Base-by-base conservation (phyloP, 2,329 filamentous ascomycete species). In the Didymella arachidicola region DNA sequence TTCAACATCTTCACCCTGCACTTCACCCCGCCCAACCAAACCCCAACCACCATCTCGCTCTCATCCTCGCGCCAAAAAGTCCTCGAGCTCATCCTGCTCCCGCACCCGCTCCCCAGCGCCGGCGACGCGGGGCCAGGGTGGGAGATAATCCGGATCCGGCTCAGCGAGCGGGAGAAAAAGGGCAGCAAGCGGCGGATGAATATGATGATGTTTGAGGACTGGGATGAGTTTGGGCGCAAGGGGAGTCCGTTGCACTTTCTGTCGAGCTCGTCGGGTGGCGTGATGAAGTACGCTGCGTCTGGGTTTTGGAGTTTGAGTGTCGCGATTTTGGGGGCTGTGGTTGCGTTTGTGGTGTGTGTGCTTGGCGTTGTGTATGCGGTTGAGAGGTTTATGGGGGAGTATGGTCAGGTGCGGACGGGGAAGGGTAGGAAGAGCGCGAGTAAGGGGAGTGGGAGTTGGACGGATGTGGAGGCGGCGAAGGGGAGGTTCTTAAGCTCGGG, bases 1-100 rank as follows among this genome's bases (percentile, higher is more conserved):
- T 71, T 76, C 60, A 70, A 75, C 57, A 36, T 76, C 55, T 56
- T 72, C 27, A 64, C 67, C 11, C n/a, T 71, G 0, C 65, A 62
- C 49, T 66, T 62, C 4, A 61, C 70, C 14, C 49, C 72, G 2
- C 44, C 66, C 5, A 38, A 36, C 32, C 30, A 32, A 32, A 1
- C 16, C 0, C 56, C 59, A 0, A 47, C 64, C n/a, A 41, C 66
- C 29, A 47, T 66, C 34, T 48, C 61, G 1, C 41, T 74, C 16
- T 59, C 69, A n/a, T 38, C 57, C 16, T 18, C 54, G 38, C 39
- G 59, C 18, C 73, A 76, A 51, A 65, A 66, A 26, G 68, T 73
- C n/a, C 48, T 76, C 0, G 66, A 75, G 54, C 8, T 76, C 0
- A 32, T 74, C 2, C 48, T 76, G 0, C 38, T 76, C 4, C 58